Evolutionary conservation across 2,329 filamentous ascomycete genomes (phyloP).

Genomic region (Alternaria brassicicola): DNA sequence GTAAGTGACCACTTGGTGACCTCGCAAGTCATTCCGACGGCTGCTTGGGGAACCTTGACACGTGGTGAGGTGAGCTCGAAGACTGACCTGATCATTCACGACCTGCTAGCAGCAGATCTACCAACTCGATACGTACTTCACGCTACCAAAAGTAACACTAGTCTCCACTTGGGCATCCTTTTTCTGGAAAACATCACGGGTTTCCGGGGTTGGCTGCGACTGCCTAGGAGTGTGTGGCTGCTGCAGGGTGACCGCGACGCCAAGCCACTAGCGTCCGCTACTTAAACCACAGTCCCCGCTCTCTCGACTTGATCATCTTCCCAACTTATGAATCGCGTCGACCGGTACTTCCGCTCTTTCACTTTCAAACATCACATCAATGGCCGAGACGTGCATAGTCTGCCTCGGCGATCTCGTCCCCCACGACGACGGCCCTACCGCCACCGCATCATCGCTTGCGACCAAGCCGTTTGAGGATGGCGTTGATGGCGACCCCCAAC

Average conservation of each 20-base stretch:
- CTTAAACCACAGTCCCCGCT: conserved; percentile 32
- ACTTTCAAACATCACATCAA: conserved; percentile 42
- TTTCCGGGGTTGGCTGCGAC: conserved; percentile 24
- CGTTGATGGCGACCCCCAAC: conserved; percentile 31
- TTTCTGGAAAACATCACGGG: conserved; percentile 18
- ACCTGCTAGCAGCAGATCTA: conserved; percentile 8
- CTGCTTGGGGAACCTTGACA: conserved; percentile 36
- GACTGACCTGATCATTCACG: conserved; percentile 21
- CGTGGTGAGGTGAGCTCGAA: conserved; percentile 41
- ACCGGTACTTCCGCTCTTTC: conserved; percentile 28
- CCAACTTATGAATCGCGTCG: conserved; percentile 45
- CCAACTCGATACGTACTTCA: conserved; percentile 7
- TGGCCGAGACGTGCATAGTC: conserved; percentile 74
- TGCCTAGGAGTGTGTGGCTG: conserved; percentile 31
- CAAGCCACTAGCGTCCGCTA: conserved; percentile 29
- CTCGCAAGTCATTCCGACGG: conserved; percentile 37
- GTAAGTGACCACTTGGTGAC: conserved; percentile 32
- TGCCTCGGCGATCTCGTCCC: conserved; percentile 72
- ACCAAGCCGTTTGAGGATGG: conserved; percentile 36
- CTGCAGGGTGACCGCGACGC: conserved; percentile 21
- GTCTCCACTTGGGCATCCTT: conserved; percentile 13
- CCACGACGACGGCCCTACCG: conserved; percentile 55
- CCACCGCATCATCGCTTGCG: conserved; percentile 34
- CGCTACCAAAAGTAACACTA: neutral
- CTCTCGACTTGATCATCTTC: conserved; percentile 40